A percentile compares a stretch with the other conserved stretches of the same genome.
These are phyloP conservation scores for Calonectria multiphialidica DNA, from an alignment of 2,329 filamentous ascomycete species.

Conservation along the genomic window DNA sequence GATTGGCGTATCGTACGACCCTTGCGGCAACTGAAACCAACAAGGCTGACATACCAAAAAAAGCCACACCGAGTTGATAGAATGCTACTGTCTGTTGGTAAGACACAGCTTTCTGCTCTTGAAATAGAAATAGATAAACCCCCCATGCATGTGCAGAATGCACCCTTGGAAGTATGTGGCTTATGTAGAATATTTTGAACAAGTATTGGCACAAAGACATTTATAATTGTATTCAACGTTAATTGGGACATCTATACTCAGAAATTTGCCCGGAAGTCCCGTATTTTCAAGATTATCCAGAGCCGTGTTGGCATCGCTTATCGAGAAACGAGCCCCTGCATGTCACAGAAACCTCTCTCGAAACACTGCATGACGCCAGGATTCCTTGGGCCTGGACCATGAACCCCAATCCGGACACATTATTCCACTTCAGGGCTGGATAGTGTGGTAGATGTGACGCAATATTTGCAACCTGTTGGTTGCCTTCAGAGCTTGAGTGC, in stretches of 20 bases:
- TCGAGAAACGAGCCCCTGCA: not conserved
- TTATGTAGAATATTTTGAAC: too few species aligned
- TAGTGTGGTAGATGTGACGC: not conserved
- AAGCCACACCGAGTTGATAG: not conserved
- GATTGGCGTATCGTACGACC: not conserved
- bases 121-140: not conserved
- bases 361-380: not conserved
- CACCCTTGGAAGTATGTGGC: not conserved
- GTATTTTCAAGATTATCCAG: not conserved
- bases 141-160: not conserved
- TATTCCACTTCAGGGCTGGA: not conserved
- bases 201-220: too few species aligned
- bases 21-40: not conserved
- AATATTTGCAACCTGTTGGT: not conserved
- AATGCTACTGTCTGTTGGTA: conserved; percentile 5
- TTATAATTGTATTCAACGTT: too few species aligned
- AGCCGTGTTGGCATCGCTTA: not conserved
- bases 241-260: too few species aligned
- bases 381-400: not conserved
- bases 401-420: not conserved
- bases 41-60: not conserved
- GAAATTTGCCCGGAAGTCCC: too few species aligned
- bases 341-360: not conserved
- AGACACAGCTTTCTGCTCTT: not conserved
- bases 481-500: not conserved